phyloP scores from a whole-genome alignment of 192 early-diverging fungal genomes.

The Rhizophagus prolifer region DNA sequence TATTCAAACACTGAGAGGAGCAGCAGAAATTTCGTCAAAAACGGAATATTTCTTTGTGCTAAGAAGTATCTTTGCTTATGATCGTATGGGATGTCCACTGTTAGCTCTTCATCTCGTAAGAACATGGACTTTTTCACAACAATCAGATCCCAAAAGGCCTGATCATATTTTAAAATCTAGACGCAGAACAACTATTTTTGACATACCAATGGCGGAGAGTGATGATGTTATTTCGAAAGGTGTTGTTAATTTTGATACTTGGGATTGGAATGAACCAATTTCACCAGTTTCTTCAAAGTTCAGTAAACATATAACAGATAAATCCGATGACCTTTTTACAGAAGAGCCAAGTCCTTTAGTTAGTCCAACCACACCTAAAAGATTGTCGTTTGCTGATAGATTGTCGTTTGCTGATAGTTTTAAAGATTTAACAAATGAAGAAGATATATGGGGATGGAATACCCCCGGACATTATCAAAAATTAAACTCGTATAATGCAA shows the following conservation, averaged over 20 bases:
- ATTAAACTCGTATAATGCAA: background rate
- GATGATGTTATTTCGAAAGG: slow-evolving; percentile 23
- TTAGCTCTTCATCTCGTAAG: slow-evolving; percentile 73
- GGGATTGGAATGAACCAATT: slow-evolving; percentile 18
- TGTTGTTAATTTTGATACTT: slow-evolving; percentile 22
- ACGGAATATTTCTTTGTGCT: slow-evolving; percentile 64
- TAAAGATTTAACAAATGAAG: background rate
- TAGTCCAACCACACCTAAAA: background rate
- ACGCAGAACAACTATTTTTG: slow-evolving; percentile 18
- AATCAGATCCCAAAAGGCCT: slow-evolving; percentile 7
- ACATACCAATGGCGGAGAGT: slow-evolving; percentile 10
- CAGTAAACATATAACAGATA: background rate
- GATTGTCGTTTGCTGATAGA: background rate
- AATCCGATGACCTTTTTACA: background rate
- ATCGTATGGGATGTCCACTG: slow-evolving; percentile 74
- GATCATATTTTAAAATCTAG: slow-evolving; percentile 17
- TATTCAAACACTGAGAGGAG: slow-evolving; percentile 46
- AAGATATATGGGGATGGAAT: slow-evolving; percentile 18
- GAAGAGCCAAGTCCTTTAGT: background rate
- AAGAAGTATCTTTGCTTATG: slow-evolving; percentile 65
- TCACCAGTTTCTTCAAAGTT: background rate
- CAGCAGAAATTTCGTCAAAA: slow-evolving; percentile 45
- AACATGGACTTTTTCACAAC: slow-evolving; percentile 37
- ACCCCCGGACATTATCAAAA: background rate
- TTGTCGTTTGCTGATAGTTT: background rate